A percentile compares a stretch with the other conserved stretches of the same genome.
Conservation (phyloP, 148 eudicot species). For the Heliosperma pusillum region DNA sequence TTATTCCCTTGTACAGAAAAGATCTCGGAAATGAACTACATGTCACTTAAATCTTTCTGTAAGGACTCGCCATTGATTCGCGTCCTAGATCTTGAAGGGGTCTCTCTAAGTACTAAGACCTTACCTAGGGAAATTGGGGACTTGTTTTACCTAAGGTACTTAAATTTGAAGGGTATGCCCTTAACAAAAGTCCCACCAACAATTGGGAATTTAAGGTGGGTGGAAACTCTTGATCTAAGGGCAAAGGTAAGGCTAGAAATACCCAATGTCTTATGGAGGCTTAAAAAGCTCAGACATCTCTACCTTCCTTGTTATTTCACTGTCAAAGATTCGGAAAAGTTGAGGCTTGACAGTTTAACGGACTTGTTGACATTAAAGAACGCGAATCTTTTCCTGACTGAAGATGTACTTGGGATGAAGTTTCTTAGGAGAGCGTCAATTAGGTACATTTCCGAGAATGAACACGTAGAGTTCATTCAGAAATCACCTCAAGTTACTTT, state of each 20-base stretch:
- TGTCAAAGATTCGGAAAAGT: slow-evolving; percentile 21
- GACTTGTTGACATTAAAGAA: slow-evolving; percentile 33
- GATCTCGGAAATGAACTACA: slow-evolving; percentile 12
- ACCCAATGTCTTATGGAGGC: slow-evolving; percentile 37
- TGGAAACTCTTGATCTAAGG: slow-evolving; percentile 53
- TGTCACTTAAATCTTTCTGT: slow-evolving; percentile 22
- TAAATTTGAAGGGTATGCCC: slow-evolving; percentile 30
- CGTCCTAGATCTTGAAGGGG: slow-evolving; percentile 31
- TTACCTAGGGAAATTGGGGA: slow-evolving; percentile 35
- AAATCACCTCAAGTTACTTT: slow-evolving; percentile 21
- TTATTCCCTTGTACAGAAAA: slow-evolving; percentile 24
- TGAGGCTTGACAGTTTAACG: slow-evolving; percentile 22
- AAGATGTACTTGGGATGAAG: slow-evolving; percentile 31
- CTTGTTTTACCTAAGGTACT: slow-evolving; percentile 41
- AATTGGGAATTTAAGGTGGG: slow-evolving; percentile 28
- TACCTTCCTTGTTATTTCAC: slow-evolving; percentile 40
- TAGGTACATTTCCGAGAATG: slow-evolving; percentile 18
- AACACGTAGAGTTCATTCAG: slow-evolving; percentile 28
- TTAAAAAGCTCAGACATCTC: slow-evolving; percentile 33
- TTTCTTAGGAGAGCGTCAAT: slow-evolving; percentile 30
- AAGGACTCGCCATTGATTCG: slow-evolving; percentile 28
- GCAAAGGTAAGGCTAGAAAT: slow-evolving; percentile 33
- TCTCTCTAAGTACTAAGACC: slow-evolving; percentile 19
- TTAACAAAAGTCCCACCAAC: slow-evolving; percentile 31
- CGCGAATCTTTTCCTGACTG: slow-evolving; percentile 20